A percentile compares a stretch with the other conserved stretches of the same genome.
phyloP scores from a whole-genome alignment of 495 filamentous ascomycete species.

The Talaromyces nanjingensis region DNA sequence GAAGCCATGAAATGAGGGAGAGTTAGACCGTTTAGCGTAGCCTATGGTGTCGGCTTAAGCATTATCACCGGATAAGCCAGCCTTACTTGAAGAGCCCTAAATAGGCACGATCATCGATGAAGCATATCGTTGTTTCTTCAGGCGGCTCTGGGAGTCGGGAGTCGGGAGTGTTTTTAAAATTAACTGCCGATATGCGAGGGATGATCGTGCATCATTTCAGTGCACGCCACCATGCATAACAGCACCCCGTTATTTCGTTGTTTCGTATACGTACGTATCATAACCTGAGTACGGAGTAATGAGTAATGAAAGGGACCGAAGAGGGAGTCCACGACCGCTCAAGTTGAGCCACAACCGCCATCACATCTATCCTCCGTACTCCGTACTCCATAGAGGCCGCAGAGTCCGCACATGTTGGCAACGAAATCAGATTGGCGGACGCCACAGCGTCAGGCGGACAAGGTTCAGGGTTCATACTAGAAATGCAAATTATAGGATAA shows the following conservation, averaged over 20 bases:
- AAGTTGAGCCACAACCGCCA: too few relatives aligned
- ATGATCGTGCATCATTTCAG: not conserved
- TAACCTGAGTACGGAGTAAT: not conserved
- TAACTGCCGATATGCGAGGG: constrained; percentile 1
- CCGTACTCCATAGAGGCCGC: not conserved
- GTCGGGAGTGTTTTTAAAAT: not conserved
- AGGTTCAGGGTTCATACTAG: constrained; percentile 2
- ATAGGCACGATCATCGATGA: not conserved
- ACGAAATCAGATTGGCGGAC: not conserved
- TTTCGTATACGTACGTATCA: not conserved
- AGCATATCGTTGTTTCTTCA: not conserved
- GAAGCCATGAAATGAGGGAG: not conserved
- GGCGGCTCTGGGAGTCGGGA: not conserved
- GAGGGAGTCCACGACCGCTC: not conserved
- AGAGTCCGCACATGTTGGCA: not conserved
- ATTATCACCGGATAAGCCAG: not conserved
- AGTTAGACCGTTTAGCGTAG: not conserved
- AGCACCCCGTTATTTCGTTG: not conserved
- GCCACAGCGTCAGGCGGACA: not conserved
- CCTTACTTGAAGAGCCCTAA: not conserved
- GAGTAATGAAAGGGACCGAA: not conserved
- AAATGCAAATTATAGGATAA: not conserved
- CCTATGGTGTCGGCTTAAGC: not conserved
- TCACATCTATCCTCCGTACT: not conserved
- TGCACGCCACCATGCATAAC: constrained; percentile 1